phyloP scores from a whole-genome alignment of 768 basidiomycete species.

The Candolleomyces eurysporus region DNA sequence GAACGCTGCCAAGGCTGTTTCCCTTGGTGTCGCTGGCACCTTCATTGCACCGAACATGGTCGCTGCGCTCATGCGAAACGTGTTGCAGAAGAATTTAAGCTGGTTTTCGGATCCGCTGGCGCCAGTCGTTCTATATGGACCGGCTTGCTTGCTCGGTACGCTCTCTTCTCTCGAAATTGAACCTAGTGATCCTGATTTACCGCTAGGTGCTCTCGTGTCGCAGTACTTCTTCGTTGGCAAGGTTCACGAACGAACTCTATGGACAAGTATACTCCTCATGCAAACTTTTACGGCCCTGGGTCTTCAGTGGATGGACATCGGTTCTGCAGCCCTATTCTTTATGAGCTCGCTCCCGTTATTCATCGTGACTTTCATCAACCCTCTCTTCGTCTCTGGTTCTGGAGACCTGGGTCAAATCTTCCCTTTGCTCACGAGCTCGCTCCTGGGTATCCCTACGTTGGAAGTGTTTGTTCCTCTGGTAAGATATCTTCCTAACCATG shows the following conservation, averaged over 20 bases:
- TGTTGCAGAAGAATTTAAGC: constrained; percentile 70
- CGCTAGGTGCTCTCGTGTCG: constrained; percentile 56
- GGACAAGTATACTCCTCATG: constrained; percentile 60
- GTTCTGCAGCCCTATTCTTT: constrained; percentile 77
- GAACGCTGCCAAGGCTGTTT: constrained; percentile 48
- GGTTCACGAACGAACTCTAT: constrained; percentile 57
- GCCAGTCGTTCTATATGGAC: constrained; percentile 68
- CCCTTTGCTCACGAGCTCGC: constrained; percentile 55
- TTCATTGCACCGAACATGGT: constrained; percentile 65
- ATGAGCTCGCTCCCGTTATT: constrained; percentile 59
- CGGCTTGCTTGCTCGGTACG: constrained; percentile 70
- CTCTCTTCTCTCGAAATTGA: constrained; percentile 5
- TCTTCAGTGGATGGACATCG: constrained; percentile 66
- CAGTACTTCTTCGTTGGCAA: constrained; percentile 54
- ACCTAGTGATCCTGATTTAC: not conserved
- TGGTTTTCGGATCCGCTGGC: constrained; percentile 81
- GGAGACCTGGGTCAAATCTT: constrained; percentile 48
- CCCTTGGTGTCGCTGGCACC: constrained; percentile 52
- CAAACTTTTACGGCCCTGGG: constrained; percentile 53
- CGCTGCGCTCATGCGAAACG: constrained; percentile 63
- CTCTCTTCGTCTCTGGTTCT: constrained; percentile 24
- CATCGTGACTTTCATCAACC: constrained; percentile 53
- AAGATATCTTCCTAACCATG: constrained; percentile 16
- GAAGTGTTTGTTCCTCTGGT: constrained; percentile 93
- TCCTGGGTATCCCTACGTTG: constrained; percentile 58